These are phyloP conservation scores for Trematosphaeria pertusa DNA, from an alignment of 2,329 filamentous ascomycete genomes.

Conservation along the genomic window DNA sequence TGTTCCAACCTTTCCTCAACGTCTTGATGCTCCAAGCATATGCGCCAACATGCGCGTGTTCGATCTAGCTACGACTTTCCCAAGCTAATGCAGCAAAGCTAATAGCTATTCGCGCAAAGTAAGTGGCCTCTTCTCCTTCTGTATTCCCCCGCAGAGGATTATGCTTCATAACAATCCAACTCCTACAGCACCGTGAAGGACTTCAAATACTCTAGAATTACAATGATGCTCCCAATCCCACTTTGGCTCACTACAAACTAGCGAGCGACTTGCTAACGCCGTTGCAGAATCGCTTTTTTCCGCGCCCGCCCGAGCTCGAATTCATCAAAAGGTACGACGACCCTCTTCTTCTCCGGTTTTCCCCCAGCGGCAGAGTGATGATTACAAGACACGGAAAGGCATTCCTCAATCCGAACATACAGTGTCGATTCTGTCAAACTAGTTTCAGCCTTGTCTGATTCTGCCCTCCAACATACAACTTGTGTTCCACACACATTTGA, in stretches of 20 bases:
- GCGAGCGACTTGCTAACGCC: conserved; percentile 25
- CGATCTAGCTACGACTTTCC: not conserved
- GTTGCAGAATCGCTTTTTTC: conserved; percentile 12
- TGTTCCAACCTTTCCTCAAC: conserved; percentile 2
- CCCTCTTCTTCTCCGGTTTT: conserved; percentile 10
- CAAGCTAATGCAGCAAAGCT: not conserved
- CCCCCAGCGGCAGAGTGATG: conserved; percentile 60
- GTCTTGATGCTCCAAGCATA: not conserved
- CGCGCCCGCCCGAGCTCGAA: not conserved
- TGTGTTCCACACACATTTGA: conserved; percentile 15
- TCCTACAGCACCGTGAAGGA: conserved; percentile 64
- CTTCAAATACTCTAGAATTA: conserved; percentile 62
- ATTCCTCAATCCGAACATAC: conserved; percentile 72
- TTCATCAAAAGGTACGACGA: conserved; percentile 51
- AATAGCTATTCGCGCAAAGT: conserved; percentile 7
- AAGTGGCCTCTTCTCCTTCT: conserved; percentile 4
- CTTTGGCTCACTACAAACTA: conserved; percentile 2
- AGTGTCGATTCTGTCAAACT: conserved; percentile 69
- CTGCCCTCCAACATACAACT: conserved; percentile 25
- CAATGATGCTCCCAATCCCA: conserved; percentile 55
- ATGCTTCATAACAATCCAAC: conserved; percentile 62
- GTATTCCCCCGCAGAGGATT: conserved; percentile 50
- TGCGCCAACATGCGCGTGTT: conserved; percentile 10
- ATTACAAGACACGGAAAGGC: conserved; percentile 70
- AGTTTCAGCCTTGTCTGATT: conserved; percentile 77